A percentile compares a stretch with the other conserved stretches of the same genome.
Conservation (phyloP, 768 basidiomycete genomes). For the Suillus fuscotomentosus region DNA sequence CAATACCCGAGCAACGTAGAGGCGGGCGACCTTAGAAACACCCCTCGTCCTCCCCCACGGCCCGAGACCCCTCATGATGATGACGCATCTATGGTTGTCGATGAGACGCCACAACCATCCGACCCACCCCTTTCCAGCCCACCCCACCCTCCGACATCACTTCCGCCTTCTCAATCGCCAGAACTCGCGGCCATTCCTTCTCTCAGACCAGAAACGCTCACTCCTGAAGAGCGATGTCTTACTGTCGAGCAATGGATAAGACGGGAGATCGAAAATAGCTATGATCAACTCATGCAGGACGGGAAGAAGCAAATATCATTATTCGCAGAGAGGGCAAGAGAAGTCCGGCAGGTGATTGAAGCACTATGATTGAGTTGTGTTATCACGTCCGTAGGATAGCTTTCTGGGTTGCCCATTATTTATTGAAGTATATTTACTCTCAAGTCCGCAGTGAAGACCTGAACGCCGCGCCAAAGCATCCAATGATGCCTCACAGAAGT, state of each 20-base stretch:
- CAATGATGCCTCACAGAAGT: not conserved
- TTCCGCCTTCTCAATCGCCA: conserved; percentile 14
- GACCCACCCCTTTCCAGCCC: not conserved
- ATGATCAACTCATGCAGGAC: conserved; percentile 54
- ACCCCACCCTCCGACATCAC: not conserved
- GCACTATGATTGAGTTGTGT: conserved; percentile 16
- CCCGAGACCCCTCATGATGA: not conserved
- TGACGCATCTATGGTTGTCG: not conserved
- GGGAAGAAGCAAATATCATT: conserved; percentile 48
- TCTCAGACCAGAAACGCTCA: conserved; percentile 19
- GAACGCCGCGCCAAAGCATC: not conserved
- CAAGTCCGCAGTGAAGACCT: not conserved
- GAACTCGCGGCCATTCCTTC: conserved; percentile 7
- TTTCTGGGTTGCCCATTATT: not conserved
- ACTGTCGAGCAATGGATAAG: conserved; percentile 84
- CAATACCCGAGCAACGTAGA: not conserved
- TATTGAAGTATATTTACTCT: not conserved
- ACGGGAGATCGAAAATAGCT: conserved; percentile 69
- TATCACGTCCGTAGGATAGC: not conserved
- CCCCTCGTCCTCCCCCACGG: not conserved
- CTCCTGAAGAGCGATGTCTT: conserved; percentile 62
- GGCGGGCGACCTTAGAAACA: not conserved
- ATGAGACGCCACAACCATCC: not conserved
- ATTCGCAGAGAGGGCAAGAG: conserved; percentile 47
- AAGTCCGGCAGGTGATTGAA: conserved; percentile 36